A percentile compares a stretch with the other conserved stretches of the same genome.
Conservation (phyloP, 2,329 filamentous ascomycete genomes). For the Falciphora oryzae region DNA sequence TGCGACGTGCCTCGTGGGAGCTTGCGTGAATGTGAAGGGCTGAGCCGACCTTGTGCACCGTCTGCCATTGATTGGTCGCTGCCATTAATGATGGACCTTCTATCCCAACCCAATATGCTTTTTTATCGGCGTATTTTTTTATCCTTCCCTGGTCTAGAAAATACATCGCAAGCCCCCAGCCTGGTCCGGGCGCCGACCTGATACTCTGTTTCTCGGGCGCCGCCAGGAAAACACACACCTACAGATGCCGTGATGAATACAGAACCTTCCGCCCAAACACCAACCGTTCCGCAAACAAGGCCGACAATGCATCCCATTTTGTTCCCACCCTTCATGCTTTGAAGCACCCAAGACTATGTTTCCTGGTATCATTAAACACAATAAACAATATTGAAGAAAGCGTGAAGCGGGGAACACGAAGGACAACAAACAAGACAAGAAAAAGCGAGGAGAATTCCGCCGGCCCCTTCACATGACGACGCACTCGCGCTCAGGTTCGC, state of each 20-base stretch:
- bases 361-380: background rate
- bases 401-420: background rate
- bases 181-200: background rate
- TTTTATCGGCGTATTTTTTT: background rate
- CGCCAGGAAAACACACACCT: background rate
- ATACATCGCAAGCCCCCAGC: background rate
- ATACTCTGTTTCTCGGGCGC: too few relatives aligned
- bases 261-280: background rate
- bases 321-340: too few relatives aligned
- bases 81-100: background rate
- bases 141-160: background rate
- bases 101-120: conserved; percentile 7
- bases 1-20: too few relatives aligned
- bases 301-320: background rate
- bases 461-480: conserved; percentile 22
- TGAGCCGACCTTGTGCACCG: too few relatives aligned
- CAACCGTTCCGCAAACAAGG: background rate
- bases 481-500: conserved; percentile 26
- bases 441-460: background rate
- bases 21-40: too few relatives aligned
- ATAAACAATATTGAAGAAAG: background rate
- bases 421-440: background rate
- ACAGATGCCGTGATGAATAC: background rate
- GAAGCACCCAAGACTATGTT: background rate
- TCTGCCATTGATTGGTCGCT: background rate